Evolutionary conservation across 176 grass and related monocot genomes (phyloP).

Genomic region (Panicum miliaceum): DNA sequence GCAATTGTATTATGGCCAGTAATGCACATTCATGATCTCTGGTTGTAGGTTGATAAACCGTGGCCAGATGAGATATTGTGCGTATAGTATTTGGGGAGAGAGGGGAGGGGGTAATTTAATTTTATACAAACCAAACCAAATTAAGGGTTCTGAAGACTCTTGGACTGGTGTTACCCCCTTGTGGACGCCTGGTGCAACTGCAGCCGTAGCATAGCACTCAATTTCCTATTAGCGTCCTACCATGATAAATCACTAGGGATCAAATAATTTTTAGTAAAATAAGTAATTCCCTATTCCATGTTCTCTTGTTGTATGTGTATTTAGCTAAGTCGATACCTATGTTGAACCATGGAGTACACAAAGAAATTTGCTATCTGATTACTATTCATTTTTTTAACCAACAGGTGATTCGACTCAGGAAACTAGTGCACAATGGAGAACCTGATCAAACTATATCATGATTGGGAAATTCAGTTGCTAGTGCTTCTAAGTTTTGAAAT

Average conservation of each 20-base stretch:
- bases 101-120: not conserved
- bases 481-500: constrained; percentile 16
- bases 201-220: not conserved
- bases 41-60: not conserved
- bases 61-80: not conserved
- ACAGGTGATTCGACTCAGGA: not conserved
- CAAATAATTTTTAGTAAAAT: not conserved
- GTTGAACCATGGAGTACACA: not conserved
- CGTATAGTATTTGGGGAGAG: not conserved
- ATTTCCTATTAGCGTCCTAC: not conserved
- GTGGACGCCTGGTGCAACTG: not conserved
- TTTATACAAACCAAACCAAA: not conserved
- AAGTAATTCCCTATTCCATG: not conserved
- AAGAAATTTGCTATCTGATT: not conserved
- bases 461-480: constrained; percentile 26
- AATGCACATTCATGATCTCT: not conserved
- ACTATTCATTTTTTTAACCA: not conserved
- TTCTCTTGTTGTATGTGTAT: not conserved
- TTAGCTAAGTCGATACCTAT: not conserved
- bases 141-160: not conserved
- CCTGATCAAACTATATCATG: not conserved
- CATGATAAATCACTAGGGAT: not conserved
- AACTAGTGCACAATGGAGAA: not conserved
- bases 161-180: not conserved
- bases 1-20: too few species aligned